Conservation (phyloP, 176 grass and related monocot genomes). For the Calamus simplicifolius region DNA sequence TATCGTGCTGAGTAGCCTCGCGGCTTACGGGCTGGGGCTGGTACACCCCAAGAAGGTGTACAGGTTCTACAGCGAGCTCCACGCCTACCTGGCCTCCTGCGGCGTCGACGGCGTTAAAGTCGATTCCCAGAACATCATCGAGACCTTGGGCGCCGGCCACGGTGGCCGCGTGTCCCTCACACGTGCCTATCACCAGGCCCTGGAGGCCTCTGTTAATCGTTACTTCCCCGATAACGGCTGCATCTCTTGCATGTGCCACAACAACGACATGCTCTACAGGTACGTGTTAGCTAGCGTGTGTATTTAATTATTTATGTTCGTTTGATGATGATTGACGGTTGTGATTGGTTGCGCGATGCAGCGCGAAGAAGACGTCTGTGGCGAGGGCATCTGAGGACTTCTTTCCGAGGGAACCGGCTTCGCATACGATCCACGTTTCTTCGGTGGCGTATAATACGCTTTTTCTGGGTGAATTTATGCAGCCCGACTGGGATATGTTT, state of each 20-base stretch:
- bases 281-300: too few relatives aligned
- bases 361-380: constrained; percentile 48
- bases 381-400: constrained; percentile 85
- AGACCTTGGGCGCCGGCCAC: constrained; percentile 60
- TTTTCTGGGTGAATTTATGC: constrained; percentile 89
- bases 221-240: constrained; percentile 74
- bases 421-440: constrained; percentile 68
- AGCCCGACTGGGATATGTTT: constrained; percentile 97
- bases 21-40: constrained; percentile 47
- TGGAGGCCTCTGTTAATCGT: constrained; percentile 45
- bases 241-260: constrained; percentile 89
- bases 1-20: constrained; percentile 60
- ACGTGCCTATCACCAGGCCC: constrained; percentile 47
- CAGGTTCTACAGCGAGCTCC: constrained; percentile 62
- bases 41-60: constrained; percentile 38
- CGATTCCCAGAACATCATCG: constrained; percentile 80
- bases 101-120: constrained; percentile 87
- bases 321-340: too few relatives aligned
- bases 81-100: constrained; percentile 53
- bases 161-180: constrained; percentile 61
- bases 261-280: constrained; percentile 71
- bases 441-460: constrained; percentile 72
- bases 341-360: constrained; percentile 1
- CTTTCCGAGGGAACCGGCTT: constrained; percentile 73
- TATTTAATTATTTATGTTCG: too few relatives aligned